Evolutionary conservation across 1,284 basidiomycete species (phyloP).

Genomic region (Chalciporus piperatoides): DNA sequence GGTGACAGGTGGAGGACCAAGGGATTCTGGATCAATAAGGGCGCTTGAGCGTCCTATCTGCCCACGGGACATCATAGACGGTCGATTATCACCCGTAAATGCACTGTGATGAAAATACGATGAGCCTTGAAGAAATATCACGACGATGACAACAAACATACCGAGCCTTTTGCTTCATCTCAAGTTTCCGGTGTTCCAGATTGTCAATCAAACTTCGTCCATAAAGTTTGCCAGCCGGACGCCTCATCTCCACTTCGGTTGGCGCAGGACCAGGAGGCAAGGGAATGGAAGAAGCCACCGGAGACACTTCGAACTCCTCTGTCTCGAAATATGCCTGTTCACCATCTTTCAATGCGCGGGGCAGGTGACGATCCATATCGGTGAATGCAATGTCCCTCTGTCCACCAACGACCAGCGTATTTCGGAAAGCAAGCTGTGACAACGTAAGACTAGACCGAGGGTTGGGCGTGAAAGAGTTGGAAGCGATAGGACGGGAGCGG

Average conservation of each 20-base stretch:
- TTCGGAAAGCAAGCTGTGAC: conserved; percentile 78
- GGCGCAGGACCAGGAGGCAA: conserved; percentile 28
- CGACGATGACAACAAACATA: conserved; percentile 31
- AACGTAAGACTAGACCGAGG: conserved; percentile 66
- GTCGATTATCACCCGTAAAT: conserved; percentile 71
- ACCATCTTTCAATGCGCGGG: conserved; percentile 66
- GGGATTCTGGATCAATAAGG: conserved; percentile 64
- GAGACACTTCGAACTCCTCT: conserved; percentile 39
- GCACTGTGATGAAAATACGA: conserved; percentile 40
- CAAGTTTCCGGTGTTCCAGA: conserved; percentile 67
- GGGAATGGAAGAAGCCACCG: conserved; percentile 34
- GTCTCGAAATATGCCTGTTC: conserved; percentile 58
- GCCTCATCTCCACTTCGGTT: conserved; percentile 30
- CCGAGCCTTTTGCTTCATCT: conserved; percentile 74
- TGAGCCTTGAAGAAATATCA: conserved; percentile 12
- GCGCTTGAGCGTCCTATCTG: conserved; percentile 55
- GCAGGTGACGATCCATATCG: conserved; percentile 56
- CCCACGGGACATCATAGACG: conserved; percentile 78
- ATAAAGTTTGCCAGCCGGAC: conserved; percentile 72
- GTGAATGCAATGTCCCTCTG: conserved; percentile 58
- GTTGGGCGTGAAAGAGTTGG: conserved; percentile 75
- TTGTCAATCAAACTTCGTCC: conserved; percentile 80
- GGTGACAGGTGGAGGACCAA: conserved; percentile 36
- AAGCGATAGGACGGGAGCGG: conserved; percentile 50
- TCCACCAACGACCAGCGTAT: conserved; percentile 64